phyloP scores from a whole-genome alignment of 2,329 filamentous ascomycete species.

The Cercospora brassicicola region DNA sequence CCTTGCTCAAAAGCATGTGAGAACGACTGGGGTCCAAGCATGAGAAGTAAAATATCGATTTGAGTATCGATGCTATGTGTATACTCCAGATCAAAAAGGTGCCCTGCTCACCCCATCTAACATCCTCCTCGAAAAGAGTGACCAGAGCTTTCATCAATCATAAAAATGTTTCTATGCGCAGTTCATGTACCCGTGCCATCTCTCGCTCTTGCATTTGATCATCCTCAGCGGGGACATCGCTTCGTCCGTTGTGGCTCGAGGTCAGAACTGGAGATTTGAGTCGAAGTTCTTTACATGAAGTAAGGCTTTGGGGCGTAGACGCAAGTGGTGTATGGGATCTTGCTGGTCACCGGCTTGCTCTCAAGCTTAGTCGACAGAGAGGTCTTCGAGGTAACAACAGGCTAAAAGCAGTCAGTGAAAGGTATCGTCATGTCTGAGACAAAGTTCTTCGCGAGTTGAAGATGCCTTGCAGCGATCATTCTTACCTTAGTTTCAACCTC shows the following conservation, averaged over 20 bases:
- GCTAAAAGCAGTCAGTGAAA: too few relatives aligned
- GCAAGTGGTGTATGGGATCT: constrained; percentile 12
- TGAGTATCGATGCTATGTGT: not conserved
- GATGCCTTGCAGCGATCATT: too few relatives aligned
- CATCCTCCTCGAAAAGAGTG: not conserved
- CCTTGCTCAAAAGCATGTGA: not conserved
- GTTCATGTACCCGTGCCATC: not conserved
- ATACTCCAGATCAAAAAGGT: not conserved
- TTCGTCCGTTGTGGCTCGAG: not conserved
- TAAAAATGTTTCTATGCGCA: not conserved
- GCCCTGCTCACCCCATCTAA: not conserved
- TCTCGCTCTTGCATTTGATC: not conserved
- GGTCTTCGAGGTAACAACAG: constrained; percentile 8
- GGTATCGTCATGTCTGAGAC: too few relatives aligned
- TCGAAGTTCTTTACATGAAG: constrained; percentile 1
- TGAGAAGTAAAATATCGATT: not conserved
- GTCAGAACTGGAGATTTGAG: not conserved
- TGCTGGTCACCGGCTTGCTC: constrained; percentile 1
- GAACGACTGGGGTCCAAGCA: not conserved
- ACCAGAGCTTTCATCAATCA: not conserved
- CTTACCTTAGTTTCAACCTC: constrained; percentile 2
- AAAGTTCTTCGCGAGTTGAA: too few relatives aligned
- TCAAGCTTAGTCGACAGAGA: constrained; percentile 8
- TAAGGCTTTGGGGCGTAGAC: constrained; percentile 15
- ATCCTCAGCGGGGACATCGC: not conserved